These are phyloP conservation scores for Suillus subluteus DNA, from an alignment of 768 basidiomycete species.

Conservation along the genomic window DNA sequence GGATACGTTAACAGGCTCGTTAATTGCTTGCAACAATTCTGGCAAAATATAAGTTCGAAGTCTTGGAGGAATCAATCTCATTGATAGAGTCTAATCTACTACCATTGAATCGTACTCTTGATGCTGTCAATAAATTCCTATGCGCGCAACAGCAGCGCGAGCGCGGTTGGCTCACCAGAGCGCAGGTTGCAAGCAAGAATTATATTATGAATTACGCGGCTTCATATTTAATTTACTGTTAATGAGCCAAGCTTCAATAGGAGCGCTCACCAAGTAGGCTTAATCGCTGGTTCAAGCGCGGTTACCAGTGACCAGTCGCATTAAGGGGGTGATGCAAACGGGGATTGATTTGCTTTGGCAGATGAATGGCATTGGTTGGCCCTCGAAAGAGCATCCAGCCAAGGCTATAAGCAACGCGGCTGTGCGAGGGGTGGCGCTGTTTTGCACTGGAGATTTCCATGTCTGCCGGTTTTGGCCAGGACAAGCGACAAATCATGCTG, in stretches of 20 bases:
- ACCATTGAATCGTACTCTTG: background rate
- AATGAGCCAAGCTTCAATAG: background rate
- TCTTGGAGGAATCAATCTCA: background rate
- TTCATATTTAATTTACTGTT: background rate
- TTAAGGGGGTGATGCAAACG: background rate
- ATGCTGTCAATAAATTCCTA: background rate
- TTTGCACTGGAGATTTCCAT: background rate
- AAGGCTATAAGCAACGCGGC: background rate
- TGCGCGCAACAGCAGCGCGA: background rate
- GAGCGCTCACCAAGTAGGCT: background rate
- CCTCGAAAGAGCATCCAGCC: background rate
- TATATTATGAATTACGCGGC: background rate
- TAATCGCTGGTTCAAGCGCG: background rate
- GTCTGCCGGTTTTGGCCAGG: background rate
- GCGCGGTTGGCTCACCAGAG: background rate
- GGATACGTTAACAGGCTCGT: background rate
- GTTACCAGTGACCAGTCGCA: background rate
- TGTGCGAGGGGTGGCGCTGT: background rate
- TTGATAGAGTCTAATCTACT: background rate
- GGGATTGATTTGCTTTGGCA: background rate
- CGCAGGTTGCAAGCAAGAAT: background rate
- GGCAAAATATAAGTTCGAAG: background rate
- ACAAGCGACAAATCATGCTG: background rate
- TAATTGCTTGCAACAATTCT: background rate
- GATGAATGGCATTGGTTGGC: background rate